phyloP scores from a whole-genome alignment of 2,329 filamentous ascomycete genomes.

The Phaeosphaeria sp. region DNA sequence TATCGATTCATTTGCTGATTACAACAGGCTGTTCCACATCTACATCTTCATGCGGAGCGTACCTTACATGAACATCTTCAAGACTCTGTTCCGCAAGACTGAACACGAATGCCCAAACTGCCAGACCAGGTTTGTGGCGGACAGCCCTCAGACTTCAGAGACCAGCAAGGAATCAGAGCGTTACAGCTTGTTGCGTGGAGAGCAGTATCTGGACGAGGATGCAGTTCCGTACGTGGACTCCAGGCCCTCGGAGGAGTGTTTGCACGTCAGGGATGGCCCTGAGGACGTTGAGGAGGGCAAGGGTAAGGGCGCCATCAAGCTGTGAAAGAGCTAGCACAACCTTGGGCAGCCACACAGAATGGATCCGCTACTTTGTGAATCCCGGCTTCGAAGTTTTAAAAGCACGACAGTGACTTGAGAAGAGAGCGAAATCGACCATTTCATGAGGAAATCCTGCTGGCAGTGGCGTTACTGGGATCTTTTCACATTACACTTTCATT shows the following conservation, averaged over 20 bases:
- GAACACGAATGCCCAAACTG: conserved; percentile 26
- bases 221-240: conserved; percentile 13
- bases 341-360: background rate
- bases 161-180: conserved; percentile 9
- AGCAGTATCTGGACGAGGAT: conserved; percentile 25
- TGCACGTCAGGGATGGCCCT: background rate
- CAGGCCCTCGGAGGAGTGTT: conserved; percentile 12
- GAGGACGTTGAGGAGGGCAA: conserved; percentile 11
- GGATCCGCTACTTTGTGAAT: background rate
- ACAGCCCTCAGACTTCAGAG: background rate
- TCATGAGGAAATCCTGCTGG: background rate
- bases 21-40: conserved; percentile 17
- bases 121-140: conserved; percentile 11
- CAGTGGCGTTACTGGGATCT: background rate
- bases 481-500: background rate
- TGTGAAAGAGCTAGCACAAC: conserved; percentile 1
- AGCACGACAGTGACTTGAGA: background rate
- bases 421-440: background rate
- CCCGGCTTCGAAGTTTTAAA: background rate
- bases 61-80: background rate
- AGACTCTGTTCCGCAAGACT: background rate
- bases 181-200: conserved; percentile 25
- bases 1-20: background rate
- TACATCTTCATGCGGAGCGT: conserved; percentile 16
- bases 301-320: conserved; percentile 13